phyloP scores from a whole-genome alignment of 208 protist genomes.

The Trypanosoma congolense region DNA sequence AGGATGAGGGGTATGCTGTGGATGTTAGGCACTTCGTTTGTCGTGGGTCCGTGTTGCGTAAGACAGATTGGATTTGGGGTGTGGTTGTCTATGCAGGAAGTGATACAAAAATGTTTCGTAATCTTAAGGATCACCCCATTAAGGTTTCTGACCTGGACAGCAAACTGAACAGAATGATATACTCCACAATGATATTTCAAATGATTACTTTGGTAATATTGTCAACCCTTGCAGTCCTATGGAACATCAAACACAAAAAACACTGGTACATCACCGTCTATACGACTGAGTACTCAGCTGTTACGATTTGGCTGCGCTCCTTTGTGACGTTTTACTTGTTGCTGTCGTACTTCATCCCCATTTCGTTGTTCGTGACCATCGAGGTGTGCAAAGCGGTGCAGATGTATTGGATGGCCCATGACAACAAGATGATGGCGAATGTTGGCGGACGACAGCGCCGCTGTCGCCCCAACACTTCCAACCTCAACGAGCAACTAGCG shows the following conservation, averaged over 20 bases:
- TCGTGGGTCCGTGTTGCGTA: slow-evolving; percentile 84
- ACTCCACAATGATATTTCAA: slow-evolving; percentile 69
- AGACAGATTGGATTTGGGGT: slow-evolving; percentile 91
- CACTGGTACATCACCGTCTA: slow-evolving; percentile 72
- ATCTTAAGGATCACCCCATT: slow-evolving; percentile 76
- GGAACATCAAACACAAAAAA: slow-evolving; percentile 38
- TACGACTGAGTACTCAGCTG: slow-evolving; percentile 31
- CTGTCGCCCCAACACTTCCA: slow-evolving; percentile 84
- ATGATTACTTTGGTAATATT: slow-evolving; percentile 69
- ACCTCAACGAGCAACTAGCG: slow-evolving; percentile 90
- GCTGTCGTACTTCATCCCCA: slow-evolving; percentile 87
- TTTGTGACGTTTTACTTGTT: slow-evolving; percentile 91
- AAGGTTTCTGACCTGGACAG: slow-evolving; percentile 87
- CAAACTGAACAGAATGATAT: slow-evolving; percentile 84
- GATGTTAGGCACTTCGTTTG: slow-evolving; percentile 87
- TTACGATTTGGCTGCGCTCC: slow-evolving; percentile 51
- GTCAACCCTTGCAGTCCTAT: slow-evolving; percentile 57
- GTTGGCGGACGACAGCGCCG: slow-evolving; percentile 54
- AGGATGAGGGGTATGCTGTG: slow-evolving; percentile 49
- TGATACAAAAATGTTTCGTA: slow-evolving; percentile 91
- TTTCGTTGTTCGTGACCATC: slow-evolving; percentile 90
- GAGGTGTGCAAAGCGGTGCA: slow-evolving; percentile 90
- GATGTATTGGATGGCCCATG: slow-evolving; percentile 82
- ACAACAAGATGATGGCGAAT: slow-evolving; percentile 82
- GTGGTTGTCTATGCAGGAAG: slow-evolving; percentile 90